These are phyloP conservation scores for Rhodotorula toruloides DNA, from an alignment of 768 basidiomycete species.

Conservation along the genomic window DNA sequence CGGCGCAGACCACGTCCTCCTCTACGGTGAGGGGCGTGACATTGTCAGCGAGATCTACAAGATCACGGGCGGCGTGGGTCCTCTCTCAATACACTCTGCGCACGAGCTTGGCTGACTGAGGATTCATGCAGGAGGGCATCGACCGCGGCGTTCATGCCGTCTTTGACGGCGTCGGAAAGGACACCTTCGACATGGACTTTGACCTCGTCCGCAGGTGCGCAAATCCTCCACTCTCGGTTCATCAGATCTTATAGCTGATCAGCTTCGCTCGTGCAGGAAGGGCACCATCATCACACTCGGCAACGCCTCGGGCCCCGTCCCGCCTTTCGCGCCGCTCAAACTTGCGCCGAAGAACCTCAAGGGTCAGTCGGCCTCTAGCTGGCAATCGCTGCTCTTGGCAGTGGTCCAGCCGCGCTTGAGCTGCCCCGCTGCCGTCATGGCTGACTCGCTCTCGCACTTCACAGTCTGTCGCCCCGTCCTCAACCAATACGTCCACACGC, in stretches of 20 bases:
- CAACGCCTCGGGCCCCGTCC: constrained; percentile 80
- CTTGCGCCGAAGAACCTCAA: constrained; percentile 77
- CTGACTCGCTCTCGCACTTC: background rate
- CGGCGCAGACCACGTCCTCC: constrained; percentile 81
- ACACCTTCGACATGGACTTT: constrained; percentile 61
- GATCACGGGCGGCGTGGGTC: constrained; percentile 28
- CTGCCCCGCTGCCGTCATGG: constrained; percentile 53
- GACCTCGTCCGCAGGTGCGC: constrained; percentile 24
- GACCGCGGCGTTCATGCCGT: constrained; percentile 61
- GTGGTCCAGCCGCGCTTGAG: no score
- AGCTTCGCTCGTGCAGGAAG: constrained; percentile 67
- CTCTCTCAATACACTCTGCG: background rate
- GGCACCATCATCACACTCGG: constrained; percentile 86
- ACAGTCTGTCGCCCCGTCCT: constrained; percentile 53
- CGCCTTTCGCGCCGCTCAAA: constrained; percentile 66
- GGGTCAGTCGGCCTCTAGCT: constrained; percentile 38
- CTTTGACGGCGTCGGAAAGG: constrained; percentile 95
- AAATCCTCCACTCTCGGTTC: background rate
- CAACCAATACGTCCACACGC: constrained; percentile 63
- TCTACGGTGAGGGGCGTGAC: constrained; percentile 65
- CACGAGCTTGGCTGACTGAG: constrained; percentile 30
- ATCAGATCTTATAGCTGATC: constrained; percentile 44
- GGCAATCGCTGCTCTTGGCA: no score
- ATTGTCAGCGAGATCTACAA: constrained; percentile 56
- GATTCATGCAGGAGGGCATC: constrained; percentile 42